These are phyloP conservation scores for Leptographium radiaticola DNA, from an alignment of 2,329 filamentous ascomycete genomes.

Conservation along the genomic window DNA sequence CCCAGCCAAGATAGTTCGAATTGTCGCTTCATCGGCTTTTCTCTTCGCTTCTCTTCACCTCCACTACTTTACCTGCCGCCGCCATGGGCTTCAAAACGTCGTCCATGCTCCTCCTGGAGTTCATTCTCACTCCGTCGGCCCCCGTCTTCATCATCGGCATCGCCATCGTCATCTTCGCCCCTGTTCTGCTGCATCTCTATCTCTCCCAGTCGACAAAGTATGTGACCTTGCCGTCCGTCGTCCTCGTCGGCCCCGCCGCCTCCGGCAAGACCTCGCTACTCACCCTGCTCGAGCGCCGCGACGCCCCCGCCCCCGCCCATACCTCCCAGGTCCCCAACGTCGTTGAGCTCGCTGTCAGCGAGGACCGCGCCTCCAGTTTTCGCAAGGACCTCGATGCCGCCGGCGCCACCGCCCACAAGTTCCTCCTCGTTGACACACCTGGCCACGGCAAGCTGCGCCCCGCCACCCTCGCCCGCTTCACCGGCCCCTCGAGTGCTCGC, in stretches of 20 bases:
- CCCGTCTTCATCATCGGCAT: constrained; percentile 55
- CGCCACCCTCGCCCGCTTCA: constrained; percentile 43
- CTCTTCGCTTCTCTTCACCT: neutral
- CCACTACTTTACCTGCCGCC: neutral
- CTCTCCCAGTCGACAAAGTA: constrained; percentile 57
- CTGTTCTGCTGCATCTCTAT: constrained; percentile 63
- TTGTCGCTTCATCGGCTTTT: neutral
- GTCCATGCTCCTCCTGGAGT: constrained; percentile 28
- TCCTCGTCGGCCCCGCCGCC: constrained; percentile 69
- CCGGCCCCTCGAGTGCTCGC: constrained; percentile 9
- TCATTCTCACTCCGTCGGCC: constrained; percentile 45
- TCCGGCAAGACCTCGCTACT: constrained; percentile 80
- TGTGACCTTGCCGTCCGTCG: constrained; percentile 58
- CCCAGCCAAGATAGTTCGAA: too few species aligned
- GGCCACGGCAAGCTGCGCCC: constrained; percentile 89
- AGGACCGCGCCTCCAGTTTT: constrained; percentile 32
- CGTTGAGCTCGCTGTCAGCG: constrained; percentile 42
- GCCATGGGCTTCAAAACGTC: constrained; percentile 14
- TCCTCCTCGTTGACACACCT: constrained; percentile 76
- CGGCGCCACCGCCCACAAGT: constrained; percentile 48
- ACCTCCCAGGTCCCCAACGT: constrained; percentile 37
- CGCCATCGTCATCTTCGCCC: constrained; percentile 57
- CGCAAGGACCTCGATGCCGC: constrained; percentile 41
- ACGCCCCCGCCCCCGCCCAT: constrained; percentile 32
- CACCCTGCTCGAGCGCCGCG: constrained; percentile 55